phyloP scores from a whole-genome alignment of 169 alveolate species.

The Cystoisospora suis region DNA sequence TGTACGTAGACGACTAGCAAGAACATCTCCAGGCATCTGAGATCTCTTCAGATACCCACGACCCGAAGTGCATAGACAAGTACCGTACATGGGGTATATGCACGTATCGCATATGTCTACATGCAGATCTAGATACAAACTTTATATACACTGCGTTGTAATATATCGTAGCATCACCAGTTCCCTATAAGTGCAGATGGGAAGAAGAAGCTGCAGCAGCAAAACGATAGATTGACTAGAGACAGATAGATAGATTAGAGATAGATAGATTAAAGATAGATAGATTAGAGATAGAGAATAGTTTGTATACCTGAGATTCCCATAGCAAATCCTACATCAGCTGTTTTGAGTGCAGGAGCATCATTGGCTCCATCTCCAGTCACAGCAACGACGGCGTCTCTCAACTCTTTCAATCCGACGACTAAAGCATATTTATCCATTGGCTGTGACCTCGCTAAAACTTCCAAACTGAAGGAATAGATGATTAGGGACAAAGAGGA shows the following conservation, averaged over 20 bases:
- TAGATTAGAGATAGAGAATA: neutral
- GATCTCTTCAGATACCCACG: no score
- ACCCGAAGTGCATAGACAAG: no score
- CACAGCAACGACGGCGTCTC: slow-evolving; percentile 89
- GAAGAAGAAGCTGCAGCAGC: neutral
- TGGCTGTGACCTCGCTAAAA: slow-evolving; percentile 88
- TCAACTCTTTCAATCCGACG: slow-evolving; percentile 61
- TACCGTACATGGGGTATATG: no score
- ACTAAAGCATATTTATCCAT: slow-evolving; percentile 86
- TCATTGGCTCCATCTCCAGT: slow-evolving; percentile 94
- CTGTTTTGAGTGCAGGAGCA: slow-evolving; percentile 91
- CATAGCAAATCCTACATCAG: slow-evolving; percentile 93
- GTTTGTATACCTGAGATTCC: slow-evolving; percentile 82
- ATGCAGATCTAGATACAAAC: no score
- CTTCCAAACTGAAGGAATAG: slow-evolving; percentile 74
- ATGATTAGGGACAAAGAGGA: neutral
- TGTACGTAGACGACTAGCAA: neutral
- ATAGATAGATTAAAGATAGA: no score
- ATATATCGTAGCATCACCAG: no score
- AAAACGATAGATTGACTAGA: neutral
- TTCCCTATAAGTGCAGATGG: no score
- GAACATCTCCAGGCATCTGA: no score
- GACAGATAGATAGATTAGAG: no score
- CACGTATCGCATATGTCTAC: no score
- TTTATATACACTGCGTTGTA: no score